Conservation (phyloP, 2,329 filamentous ascomycete genomes). For the Westerdykella ornata region DNA sequence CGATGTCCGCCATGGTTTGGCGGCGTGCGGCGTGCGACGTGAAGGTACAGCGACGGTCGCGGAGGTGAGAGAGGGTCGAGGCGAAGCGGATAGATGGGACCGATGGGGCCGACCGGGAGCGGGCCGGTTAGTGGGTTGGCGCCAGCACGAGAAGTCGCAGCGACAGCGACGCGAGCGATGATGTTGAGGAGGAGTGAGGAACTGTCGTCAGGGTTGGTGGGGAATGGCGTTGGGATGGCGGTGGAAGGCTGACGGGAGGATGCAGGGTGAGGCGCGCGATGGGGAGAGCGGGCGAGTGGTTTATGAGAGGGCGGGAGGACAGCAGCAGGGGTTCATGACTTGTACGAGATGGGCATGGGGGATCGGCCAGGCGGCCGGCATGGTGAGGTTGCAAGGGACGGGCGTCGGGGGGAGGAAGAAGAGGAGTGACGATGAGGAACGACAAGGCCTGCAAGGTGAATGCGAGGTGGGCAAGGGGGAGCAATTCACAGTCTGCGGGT, state of each 20-base stretch:
- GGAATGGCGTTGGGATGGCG: neutral
- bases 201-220: neutral
- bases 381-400: too few species aligned
- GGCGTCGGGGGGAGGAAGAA: too few species aligned
- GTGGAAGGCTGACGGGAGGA: neutral
- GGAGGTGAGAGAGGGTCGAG: neutral
- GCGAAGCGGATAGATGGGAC: neutral
- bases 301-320: conserved; percentile 1
- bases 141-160: neutral
- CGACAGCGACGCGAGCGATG: neutral
- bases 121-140: neutral
- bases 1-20: conserved; percentile 33
- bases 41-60: neutral
- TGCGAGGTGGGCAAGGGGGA: too few species aligned
- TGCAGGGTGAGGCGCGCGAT: neutral
- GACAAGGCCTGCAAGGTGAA: too few species aligned
- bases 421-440: too few species aligned
- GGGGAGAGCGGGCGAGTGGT: neutral
- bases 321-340: neutral
- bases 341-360: neutral
- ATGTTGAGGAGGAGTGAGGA: neutral
- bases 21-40: neutral
- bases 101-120: neutral
- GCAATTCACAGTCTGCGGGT: too few species aligned
- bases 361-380: neutral